Evolutionary conservation across 352 stramenopile genomes (phyloP).

Genomic region (Ophiocytium majus): DNA sequence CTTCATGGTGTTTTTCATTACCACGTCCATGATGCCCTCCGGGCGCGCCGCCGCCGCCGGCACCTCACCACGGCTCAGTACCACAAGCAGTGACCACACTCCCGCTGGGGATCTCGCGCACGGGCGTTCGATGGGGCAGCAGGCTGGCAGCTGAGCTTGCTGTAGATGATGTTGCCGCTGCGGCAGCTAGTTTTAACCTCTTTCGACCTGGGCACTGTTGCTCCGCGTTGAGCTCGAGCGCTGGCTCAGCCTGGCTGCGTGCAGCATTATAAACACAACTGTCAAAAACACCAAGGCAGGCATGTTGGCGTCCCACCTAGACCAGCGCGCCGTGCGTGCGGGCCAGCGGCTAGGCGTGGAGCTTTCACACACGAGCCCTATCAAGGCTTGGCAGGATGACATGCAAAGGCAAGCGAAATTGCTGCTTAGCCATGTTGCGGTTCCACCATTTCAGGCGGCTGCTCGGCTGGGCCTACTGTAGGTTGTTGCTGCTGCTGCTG

Average conservation of each 20-base stretch:
- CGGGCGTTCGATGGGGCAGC: too few relatives aligned
- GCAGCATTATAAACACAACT: not conserved
- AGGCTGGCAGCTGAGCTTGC: not conserved
- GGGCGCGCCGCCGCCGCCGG: too few relatives aligned
- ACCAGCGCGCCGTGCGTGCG: not conserved
- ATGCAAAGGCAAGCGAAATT: not conserved
- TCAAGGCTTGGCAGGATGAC: not conserved
- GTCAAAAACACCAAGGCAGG: not conserved
- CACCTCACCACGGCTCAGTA: too few relatives aligned
- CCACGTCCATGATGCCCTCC: slow-evolving; percentile 15
- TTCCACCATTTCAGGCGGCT: too few relatives aligned
- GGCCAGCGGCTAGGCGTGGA: not conserved
- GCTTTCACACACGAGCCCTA: not conserved
- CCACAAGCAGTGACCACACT: too few relatives aligned
- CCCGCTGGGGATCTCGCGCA: too few relatives aligned
- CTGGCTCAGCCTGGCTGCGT: not conserved
- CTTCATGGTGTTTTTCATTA: slow-evolving; percentile 12
- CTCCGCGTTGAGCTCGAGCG: too few relatives aligned
- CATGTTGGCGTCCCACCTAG: not conserved
- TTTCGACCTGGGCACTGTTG: too few relatives aligned
- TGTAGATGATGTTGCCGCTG: not conserved
- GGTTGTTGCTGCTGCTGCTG: not conserved
- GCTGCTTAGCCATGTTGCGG: too few relatives aligned
- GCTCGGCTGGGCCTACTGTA: not conserved
- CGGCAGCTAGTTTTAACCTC: too few relatives aligned